phyloP scores from a whole-genome alignment of 345 rosid species.

The Luvunga scandens region DNA sequence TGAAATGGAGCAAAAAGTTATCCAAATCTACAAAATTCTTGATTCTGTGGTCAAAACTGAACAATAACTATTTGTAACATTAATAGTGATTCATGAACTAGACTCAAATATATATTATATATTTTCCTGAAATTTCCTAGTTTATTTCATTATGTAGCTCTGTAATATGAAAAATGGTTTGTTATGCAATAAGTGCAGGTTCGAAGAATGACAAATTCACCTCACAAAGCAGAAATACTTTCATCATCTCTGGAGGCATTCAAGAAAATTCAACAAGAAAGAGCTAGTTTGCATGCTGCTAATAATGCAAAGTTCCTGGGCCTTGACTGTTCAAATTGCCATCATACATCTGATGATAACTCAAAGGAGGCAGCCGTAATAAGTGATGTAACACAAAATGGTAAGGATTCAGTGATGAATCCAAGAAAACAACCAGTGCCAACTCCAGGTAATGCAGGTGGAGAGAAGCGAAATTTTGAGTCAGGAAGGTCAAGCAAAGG shows the following conservation, averaged over 20 bases:
- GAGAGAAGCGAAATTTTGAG: conserved; percentile 32
- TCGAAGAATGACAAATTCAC: conserved; percentile 70
- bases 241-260: conserved; percentile 77
- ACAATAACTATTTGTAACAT: not conserved
- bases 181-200: conserved; percentile 47
- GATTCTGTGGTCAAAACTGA: not conserved
- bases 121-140: not conserved
- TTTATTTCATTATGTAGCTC: conserved; percentile 8
- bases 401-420: conserved; percentile 25
- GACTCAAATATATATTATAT: not conserved
- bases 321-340: conserved; percentile 30
- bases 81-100: not conserved
- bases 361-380: conserved; percentile 21
- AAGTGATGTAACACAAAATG: conserved; percentile 22
- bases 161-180: conserved; percentile 20
- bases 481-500: conserved; percentile 37
- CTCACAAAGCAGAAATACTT: conserved; percentile 71
- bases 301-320: conserved; percentile 22
- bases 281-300: conserved; percentile 35
- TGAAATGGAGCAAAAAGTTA: no score
- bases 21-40: not conserved
- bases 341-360: conserved; percentile 20
- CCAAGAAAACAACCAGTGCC: conserved; percentile 34
- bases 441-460: conserved; percentile 22
- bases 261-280: conserved; percentile 65